Percentiles rank a stretch among this genome's conserved stretches.
Conservation (phyloP, 176 grass and related monocot species). For the Triticum dicoccoides region DNA sequence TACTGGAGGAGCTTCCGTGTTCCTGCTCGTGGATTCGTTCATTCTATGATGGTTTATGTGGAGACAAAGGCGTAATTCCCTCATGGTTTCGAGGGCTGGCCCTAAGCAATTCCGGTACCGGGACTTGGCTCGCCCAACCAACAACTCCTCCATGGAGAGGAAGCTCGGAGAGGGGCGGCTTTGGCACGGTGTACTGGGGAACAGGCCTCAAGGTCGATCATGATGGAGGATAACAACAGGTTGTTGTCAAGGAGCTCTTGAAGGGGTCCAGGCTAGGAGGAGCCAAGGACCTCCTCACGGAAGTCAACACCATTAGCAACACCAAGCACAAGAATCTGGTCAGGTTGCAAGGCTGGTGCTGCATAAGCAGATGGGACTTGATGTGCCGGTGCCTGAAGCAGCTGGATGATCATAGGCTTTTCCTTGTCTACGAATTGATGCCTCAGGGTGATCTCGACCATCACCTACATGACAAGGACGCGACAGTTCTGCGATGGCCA, state of each 20-base stretch:
- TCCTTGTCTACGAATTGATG: neutral
- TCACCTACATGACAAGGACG: neutral
- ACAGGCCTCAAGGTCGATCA: neutral
- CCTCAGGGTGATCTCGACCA: neutral
- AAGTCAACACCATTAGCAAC: neutral
- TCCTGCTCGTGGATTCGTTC: neutral
- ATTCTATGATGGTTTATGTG: neutral
- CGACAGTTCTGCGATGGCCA: neutral
- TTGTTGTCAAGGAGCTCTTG: neutral
- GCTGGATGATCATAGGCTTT: neutral
- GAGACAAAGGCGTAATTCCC: neutral
- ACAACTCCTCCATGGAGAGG: neutral
- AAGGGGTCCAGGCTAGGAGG: neutral
- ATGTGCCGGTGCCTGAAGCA: neutral
- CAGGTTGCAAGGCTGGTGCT: neutral
- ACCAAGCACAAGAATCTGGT: neutral
- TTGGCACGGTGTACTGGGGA: neutral
- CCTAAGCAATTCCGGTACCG: neutral
- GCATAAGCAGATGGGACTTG: neutral
- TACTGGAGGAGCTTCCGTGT: neutral
- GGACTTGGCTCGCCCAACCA: neutral
- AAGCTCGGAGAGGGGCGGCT: neutral
- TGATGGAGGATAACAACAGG: neutral
- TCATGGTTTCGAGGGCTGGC: neutral
- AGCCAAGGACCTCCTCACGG: neutral